A percentile compares a stretch with the other conserved stretches of the same genome.
Conservation (phyloP, 2,329 filamentous ascomycete species). For the Pseudogymnoascus sp. region DNA sequence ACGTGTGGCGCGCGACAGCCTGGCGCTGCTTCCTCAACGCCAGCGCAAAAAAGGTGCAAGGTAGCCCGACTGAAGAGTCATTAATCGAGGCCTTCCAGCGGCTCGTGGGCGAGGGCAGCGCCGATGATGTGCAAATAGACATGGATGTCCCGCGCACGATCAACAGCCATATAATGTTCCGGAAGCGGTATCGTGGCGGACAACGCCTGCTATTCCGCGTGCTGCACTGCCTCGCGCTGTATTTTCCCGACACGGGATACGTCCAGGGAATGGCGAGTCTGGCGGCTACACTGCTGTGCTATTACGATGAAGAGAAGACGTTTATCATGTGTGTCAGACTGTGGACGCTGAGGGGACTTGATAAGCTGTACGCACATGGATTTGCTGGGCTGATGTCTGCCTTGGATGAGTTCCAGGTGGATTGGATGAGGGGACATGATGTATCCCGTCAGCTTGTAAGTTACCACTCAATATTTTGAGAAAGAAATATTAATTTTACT, state of each 20-base stretch:
- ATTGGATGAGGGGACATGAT: conserved; percentile 72
- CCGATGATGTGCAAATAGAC: conserved; percentile 95
- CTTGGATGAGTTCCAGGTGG: conserved; percentile 71
- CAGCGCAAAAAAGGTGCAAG: conserved; percentile 58
- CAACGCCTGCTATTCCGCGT: conserved; percentile 89
- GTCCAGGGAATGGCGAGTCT: conserved; percentile 97
- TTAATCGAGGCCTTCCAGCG: conserved; percentile 65
- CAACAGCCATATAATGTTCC: conserved; percentile 94
- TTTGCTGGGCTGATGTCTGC: conserved; percentile 84
- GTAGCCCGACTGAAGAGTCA: conserved; percentile 55
- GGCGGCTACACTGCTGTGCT: conserved; percentile 85
- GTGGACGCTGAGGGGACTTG: conserved; percentile 82
- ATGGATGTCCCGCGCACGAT: conserved; percentile 94
- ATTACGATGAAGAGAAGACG: conserved; percentile 89
- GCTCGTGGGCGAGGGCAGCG: conserved; percentile 64
- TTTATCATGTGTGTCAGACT: conserved; percentile 96
- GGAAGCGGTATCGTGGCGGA: conserved; percentile 80
- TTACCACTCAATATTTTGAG: conserved; percentile 16
- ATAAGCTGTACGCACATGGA: conserved; percentile 72
- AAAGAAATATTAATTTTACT: neutral
- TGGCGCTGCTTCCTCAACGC: conserved; percentile 89
- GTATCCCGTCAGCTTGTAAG: conserved; percentile 74
- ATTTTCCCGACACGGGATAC: conserved; percentile 86
- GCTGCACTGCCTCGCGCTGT: conserved; percentile 81
- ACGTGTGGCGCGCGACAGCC: conserved; percentile 84